phyloP scores from a whole-genome alignment of 2,329 filamentous ascomycete species.

The Fusarium neocosmosporiellum region DNA sequence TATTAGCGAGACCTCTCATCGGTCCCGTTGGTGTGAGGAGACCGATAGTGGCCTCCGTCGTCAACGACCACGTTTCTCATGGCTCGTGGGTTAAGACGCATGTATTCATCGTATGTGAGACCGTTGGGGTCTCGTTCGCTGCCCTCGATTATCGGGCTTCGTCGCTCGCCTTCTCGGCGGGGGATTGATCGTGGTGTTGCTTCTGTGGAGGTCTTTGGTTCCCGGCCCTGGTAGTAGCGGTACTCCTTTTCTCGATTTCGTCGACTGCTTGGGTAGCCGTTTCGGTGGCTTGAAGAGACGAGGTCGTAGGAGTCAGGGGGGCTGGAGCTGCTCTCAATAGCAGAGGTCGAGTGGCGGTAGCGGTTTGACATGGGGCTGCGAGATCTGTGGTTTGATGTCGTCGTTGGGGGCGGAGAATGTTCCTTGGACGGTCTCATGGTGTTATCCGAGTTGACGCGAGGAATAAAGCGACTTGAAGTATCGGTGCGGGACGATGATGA shows the following conservation, averaged over 20 bases:
- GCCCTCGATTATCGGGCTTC: constrained; percentile 36
- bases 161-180: constrained; percentile 23
- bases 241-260: constrained; percentile 44
- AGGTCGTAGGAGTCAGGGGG: constrained; percentile 25
- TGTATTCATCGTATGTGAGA: constrained; percentile 39
- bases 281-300: constrained; percentile 16
- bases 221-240: constrained; percentile 43
- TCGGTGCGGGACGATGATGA: constrained; percentile 29
- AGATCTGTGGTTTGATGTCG: constrained; percentile 12
- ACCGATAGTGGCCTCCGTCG: constrained; percentile 32
- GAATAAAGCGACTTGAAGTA: constrained; percentile 20
- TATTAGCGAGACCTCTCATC: constrained; percentile 17
- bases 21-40: constrained; percentile 16
- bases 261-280: constrained; percentile 22
- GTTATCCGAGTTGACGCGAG: constrained; percentile 32
- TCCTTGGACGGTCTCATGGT: constrained; percentile 30
- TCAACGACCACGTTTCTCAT: constrained; percentile 27
- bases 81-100: constrained; percentile 29
- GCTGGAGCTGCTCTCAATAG: constrained; percentile 21
- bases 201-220: constrained; percentile 20
- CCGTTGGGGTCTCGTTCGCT: constrained; percentile 22
- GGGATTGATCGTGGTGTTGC: constrained; percentile 30
- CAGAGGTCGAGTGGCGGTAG: constrained; percentile 32
- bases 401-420: constrained; percentile 14
- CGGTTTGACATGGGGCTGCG: constrained; percentile 38